A percentile compares a stretch with the other conserved stretches of the same genome.
Conservation (phyloP, 202 grass and related monocot species). For the Eragrostis tef region DNA sequence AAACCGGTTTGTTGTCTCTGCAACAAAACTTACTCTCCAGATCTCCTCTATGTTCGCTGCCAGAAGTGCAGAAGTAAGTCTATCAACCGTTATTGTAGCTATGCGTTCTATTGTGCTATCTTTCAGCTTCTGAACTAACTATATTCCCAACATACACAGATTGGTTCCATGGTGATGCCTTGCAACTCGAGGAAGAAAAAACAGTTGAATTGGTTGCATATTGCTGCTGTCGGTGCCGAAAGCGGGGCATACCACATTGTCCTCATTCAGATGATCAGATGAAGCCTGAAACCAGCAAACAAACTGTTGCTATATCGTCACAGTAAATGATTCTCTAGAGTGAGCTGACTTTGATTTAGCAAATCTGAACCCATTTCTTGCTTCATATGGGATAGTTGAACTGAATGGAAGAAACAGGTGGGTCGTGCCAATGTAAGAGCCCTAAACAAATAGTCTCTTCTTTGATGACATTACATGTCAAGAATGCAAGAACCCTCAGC, state of each 20-base stretch:
- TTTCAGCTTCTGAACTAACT: slow-evolving; percentile 38
- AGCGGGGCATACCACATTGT: slow-evolving; percentile 76
- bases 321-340: slow-evolving; percentile 54
- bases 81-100: slow-evolving; percentile 38
- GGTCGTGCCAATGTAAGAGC: slow-evolving; percentile 43
- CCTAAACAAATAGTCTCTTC: slow-evolving; percentile 30
- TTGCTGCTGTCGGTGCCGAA: slow-evolving; percentile 81
- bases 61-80: slow-evolving; percentile 80
- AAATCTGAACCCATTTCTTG: slow-evolving; percentile 67
- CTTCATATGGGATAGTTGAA: slow-evolving; percentile 70
- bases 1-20: slow-evolving; percentile 79
- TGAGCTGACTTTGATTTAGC: slow-evolving; percentile 42
- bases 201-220: slow-evolving; percentile 71
- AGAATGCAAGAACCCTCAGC: slow-evolving; percentile 68
- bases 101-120: slow-evolving; percentile 30
- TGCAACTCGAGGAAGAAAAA: slow-evolving; percentile 73
- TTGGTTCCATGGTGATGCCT: slow-evolving; percentile 92
- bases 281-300: slow-evolving; percentile 59
- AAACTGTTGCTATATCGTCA: slow-evolving; percentile 42
- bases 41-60: slow-evolving; percentile 78
- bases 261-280: slow-evolving; percentile 67
- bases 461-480: slow-evolving; percentile 47
- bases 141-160: slow-evolving; percentile 56
- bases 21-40: slow-evolving; percentile 61
- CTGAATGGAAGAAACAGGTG: slow-evolving; percentile 45